phyloP scores from a whole-genome alignment of 1,139 yeast species.

The Suhomyces anneliseae region DNA sequence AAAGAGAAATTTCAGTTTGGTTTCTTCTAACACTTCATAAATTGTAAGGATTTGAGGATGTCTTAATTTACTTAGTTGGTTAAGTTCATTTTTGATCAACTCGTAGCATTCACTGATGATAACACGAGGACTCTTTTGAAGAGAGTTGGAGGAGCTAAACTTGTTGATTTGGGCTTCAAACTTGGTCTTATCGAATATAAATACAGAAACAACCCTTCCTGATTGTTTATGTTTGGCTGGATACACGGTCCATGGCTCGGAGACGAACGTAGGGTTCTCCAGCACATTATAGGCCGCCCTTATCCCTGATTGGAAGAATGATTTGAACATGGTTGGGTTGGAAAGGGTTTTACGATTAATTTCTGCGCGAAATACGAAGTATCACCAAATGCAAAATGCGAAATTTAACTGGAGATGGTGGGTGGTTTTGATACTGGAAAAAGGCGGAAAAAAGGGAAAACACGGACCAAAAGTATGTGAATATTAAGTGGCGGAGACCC shows the following conservation, averaged over 20 bases:
- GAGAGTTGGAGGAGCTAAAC: conserved; percentile 48
- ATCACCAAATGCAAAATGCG: too few species aligned
- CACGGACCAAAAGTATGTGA: too few species aligned
- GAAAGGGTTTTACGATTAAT: not conserved
- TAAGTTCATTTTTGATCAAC: conserved; percentile 50
- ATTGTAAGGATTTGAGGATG: conserved; percentile 86
- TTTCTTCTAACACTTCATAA: conserved; percentile 86
- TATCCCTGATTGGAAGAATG: conserved; percentile 61
- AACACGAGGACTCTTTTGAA: conserved; percentile 38
- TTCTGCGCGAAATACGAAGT: not conserved
- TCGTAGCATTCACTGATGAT: conserved; percentile 44
- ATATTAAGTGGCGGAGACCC: too few species aligned
- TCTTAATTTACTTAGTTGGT: conserved; percentile 72
- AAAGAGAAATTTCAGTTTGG: conserved; percentile 72
- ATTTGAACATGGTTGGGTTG: conserved; percentile 29
- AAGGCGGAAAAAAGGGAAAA: too few species aligned
- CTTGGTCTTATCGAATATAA: conserved; percentile 81
- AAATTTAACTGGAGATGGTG: too few species aligned
- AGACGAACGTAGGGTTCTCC: conserved; percentile 67
- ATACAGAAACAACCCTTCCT: conserved; percentile 70
- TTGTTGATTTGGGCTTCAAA: conserved; percentile 59
- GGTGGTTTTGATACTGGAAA: too few species aligned
- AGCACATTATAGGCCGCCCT: conserved; percentile 73
- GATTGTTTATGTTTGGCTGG: conserved; percentile 72
- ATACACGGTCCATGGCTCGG: conserved; percentile 85